Evolutionary conservation across 129 eudicot species (phyloP), one percentile per base, ranked within the genome.

Genomic region (Escallonia herrerae): DNA sequence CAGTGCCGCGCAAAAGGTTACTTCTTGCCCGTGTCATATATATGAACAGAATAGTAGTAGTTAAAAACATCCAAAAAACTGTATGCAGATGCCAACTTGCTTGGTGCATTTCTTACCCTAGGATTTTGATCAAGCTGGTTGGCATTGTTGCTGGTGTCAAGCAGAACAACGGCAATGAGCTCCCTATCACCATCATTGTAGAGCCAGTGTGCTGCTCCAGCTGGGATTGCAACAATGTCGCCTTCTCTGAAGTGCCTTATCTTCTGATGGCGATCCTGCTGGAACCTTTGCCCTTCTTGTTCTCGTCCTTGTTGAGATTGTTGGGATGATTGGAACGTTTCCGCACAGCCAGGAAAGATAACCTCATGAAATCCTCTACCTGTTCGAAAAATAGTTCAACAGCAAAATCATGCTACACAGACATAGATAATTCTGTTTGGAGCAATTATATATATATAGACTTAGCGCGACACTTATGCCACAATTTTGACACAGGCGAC

Each of bases 161-260:
- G 74, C 65, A 87, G 56, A 33, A 70, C 79, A n/a, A 82, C 82
- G n/a, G 9, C 64, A 15, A 84, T 77, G 50, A 87, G 68, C 22
- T 80, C 86, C 0, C 43, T 50, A 0, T 87, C 71, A 5, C 95
- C 95, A 39, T 77, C 72, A 68, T 87, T 87, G 75, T 84, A 77
- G 47, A 71, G 44, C 95, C 95, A 87, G 62, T 81, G 86, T 61
- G 87, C 83, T 2, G 85, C 78, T 8, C 91, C 95, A 11, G 86
- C 75, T 6, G 88, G 90, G 48, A 81, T 49, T 38, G 91, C 91
- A 40, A 79, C 50, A 12, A 87, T 56, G 40, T 87, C 90, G 8
- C 95, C 95, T 64, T 60, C 47, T 8, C 60, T 48, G 64, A 84
- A 58, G 46, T 76, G 65, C 58, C 68, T 72, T 8, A 87, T 72